Percentiles rank a stretch among this genome's conserved stretches.
Conservation (phyloP, 495 filamentous ascomycete species). For the Gamarada debralockiae region DNA sequence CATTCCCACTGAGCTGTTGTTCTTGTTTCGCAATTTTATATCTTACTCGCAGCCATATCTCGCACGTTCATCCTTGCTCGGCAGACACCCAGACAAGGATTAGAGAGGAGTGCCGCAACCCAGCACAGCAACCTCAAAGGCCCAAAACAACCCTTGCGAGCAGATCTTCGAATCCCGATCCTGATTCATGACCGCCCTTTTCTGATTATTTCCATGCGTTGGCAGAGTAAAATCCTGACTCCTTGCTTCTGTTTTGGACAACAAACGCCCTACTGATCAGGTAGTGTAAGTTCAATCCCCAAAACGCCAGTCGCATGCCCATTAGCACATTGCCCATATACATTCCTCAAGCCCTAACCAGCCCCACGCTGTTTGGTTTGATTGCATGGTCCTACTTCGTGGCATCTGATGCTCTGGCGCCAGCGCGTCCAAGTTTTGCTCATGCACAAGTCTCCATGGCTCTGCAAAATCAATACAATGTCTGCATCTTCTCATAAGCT, state of each 20-base stretch:
- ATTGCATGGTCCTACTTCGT: conserved; percentile 8
- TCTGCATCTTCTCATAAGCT: not conserved
- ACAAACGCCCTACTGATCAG: not conserved
- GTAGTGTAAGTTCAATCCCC: not conserved
- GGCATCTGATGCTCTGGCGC: not conserved
- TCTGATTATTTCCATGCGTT: conserved; percentile 11
- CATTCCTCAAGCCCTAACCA: not conserved
- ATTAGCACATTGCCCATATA: not conserved
- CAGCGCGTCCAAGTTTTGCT: conserved; percentile 7
- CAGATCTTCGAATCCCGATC: not conserved
- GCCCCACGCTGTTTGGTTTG: conserved; percentile 2
- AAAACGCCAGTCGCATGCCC: conserved; percentile 1
- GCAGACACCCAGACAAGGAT: too few species aligned
- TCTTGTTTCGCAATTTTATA: too few species aligned
- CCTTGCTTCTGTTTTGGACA: not conserved
- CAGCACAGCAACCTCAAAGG: too few species aligned
- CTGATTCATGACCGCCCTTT: not conserved
- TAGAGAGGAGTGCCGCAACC: too few species aligned
- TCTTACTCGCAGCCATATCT: too few species aligned
- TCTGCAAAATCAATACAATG: not conserved
- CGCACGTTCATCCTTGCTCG: too few species aligned
- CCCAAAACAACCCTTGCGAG: too few species aligned
- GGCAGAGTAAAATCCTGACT: conserved; percentile 1
- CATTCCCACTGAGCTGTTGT: too few species aligned
- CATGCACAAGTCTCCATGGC: not conserved